Evolutionary conservation across 1,284 basidiomycete species (phyloP), one percentile per base, ranked within the genome.

Genomic region (Schizopora paradoxa): DNA sequence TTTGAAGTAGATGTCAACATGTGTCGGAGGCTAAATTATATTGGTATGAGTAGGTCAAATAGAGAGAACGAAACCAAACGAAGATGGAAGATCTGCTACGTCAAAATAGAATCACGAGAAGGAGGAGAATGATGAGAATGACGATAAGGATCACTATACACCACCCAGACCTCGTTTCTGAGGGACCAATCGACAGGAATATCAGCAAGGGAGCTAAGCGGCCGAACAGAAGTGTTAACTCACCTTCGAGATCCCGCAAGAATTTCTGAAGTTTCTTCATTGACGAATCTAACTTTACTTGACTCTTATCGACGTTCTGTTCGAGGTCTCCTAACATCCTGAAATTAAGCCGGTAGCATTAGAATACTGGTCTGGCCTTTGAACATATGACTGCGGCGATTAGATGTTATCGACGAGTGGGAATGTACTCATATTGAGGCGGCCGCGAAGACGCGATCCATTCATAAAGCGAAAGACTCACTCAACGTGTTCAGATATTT

Each of bases 401-500:
- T n/a, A n/a, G n/a, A n/a, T n/a, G n/a, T n/a, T n/a, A n/a, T n/a
- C n/a, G n/a, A n/a, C n/a, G n/a, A n/a, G n/a, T n/a, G n/a, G n/a
- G n/a, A n/a, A n/a, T n/a, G n/a, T n/a, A n/a, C n/a, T n/a, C n/a
- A n/a, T n/a, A n/a, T n/a, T n/a, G n/a, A n/a, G n/a, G n/a, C n/a
- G n/a, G n/a, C n/a, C n/a, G n/a, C n/a, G n/a, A n/a, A n/a, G n/a
- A n/a, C n/a, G n/a, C n/a, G n/a, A n/a, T n/a, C n/a, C n/a, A n/a
- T n/a, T n/a, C 16, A n/a, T n/a, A 6, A 28, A 27, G 11, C 19
- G 14, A 14, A 18, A 48, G 43, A 65, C 82, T 48, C 54, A 93
- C 92, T 90, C 88, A 54, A 83, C 87, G 55, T 95, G 92, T 61
- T 93, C 90, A 4, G 63, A 69, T 36, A 95, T 88, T 61, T 96